Evolutionary conservation across 208 protist genomes (phyloP), one percentile per base, ranked within the genome.

Genomic region (Leishmania arabica): DNA sequence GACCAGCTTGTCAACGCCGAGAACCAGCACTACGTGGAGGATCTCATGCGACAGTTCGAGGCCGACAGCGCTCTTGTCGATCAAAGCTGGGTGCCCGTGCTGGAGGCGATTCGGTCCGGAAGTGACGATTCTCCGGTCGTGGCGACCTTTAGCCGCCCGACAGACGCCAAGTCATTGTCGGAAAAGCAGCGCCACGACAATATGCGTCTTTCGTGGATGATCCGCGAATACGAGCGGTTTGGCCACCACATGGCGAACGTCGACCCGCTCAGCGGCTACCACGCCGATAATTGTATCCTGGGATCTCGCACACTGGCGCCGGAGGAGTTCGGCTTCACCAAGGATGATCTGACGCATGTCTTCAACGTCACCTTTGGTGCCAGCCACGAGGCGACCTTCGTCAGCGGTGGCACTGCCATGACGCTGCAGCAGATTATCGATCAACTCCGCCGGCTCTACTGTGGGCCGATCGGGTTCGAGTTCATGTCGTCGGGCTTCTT

Each of bases 401-500:
- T 94, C 42, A 93, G 88, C 76, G 91, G 91, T 56, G 89, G 86
- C 70, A 94, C 86, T n/a, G 75, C 87, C 69, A 90, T 94, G 89
- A 97, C 88, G 47, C 86, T 98, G 31, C 81, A 88, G 73, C 80
- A 97, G 68, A 95, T 98, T 65, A 82, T 96, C 68, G 85, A 84
- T 19, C 84, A 91, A 65, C 89, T 98, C 31, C 84, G 85, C 47
- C 77, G 85, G 34, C 94, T 97, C 85, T 99, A 99, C 90, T 98
- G 94, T 79, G 92, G 93, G 37, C 86, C 85, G 7, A 97, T 99
- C 76, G 98, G 98, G 62, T 98, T 97, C 83, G 98, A 99, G 92
- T 99, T 99, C 89, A 99, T 99, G 95, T 96, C 98, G 45, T 99
- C 99, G 84, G 92, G 93, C 68, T 95, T 92, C 86, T 91, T 96